Evolutionary conservation across 306 rosid species (phyloP).

Genomic region (Trifolium subterraneum): DNA sequence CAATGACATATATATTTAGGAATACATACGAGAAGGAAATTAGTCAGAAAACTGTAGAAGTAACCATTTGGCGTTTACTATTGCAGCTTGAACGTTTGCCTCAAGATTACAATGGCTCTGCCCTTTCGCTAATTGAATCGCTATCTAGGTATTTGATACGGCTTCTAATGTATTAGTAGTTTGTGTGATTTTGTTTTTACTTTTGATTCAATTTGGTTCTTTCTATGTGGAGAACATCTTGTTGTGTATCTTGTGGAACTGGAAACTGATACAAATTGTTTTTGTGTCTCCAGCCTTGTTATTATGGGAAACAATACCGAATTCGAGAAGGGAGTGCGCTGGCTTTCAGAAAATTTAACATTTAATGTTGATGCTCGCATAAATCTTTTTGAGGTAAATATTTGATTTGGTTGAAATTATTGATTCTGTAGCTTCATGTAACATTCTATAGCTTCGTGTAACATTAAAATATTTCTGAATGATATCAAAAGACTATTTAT

Average conservation of each 20-base stretch:
- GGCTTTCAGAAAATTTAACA: constrained; percentile 87
- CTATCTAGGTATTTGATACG: constrained; percentile 72
- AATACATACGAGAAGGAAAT: constrained; percentile 1
- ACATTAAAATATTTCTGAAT: constrained; percentile 41
- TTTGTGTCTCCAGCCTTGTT: constrained; percentile 64
- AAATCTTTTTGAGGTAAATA: constrained; percentile 91
- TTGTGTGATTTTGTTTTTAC: constrained; percentile 23
- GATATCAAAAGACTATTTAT: constrained; percentile 37
- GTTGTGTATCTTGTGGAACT: not conserved
- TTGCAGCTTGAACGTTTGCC: constrained; percentile 93
- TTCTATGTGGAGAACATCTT: constrained; percentile 10
- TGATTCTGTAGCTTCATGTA: constrained; percentile 31
- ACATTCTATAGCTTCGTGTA: constrained; percentile 28
- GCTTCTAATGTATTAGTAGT: constrained; percentile 22
- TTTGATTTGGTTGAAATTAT: constrained; percentile 34
- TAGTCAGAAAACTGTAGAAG: constrained; percentile 28
- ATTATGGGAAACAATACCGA: constrained; percentile 88
- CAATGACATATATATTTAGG: constrained; percentile 18
- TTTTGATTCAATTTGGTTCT: constrained; percentile 31
- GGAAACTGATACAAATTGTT: constrained; percentile 37
- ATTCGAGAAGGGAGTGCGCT: constrained; percentile 80
- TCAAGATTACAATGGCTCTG: constrained; percentile 80
- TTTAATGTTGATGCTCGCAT: constrained; percentile 88
- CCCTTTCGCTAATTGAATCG: constrained; percentile 91
- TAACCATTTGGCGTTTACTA: constrained; percentile 40